These are phyloP conservation scores for Clitocybe nebularis DNA, from an alignment of 1,284 basidiomycete genomes.

Conservation along the genomic window DNA sequence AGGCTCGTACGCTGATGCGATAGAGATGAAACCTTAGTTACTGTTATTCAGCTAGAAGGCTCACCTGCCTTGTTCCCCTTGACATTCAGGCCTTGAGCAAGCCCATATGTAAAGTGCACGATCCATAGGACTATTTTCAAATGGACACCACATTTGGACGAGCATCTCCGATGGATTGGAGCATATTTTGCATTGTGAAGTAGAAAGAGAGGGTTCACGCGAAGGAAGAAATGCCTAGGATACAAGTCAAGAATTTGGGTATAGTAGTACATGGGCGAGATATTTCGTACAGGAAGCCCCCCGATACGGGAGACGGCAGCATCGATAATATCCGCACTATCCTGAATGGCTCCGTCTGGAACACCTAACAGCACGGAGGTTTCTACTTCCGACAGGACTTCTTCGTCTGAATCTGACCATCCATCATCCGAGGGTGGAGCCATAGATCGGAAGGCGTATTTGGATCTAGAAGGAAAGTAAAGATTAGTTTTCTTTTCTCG, in stretches of 20 bases:
- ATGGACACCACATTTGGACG: constrained; percentile 82
- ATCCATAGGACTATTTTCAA: constrained; percentile 78
- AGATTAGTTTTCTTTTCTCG: constrained; percentile 17
- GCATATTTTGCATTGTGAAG: constrained; percentile 67
- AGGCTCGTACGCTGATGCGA: constrained; percentile 63
- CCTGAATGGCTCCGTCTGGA: constrained; percentile 65
- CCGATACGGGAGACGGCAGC: constrained; percentile 81
- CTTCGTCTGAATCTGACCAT: constrained; percentile 78
- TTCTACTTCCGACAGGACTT: constrained; percentile 49
- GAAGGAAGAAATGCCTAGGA: constrained; percentile 54
- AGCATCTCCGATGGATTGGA: constrained; percentile 70
- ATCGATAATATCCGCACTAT: constrained; percentile 56
- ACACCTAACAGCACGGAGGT: constrained; percentile 73
- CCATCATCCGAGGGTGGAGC: constrained; percentile 42
- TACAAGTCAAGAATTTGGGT: constrained; percentile 29
- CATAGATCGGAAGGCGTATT: constrained; percentile 23
- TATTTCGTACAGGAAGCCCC: constrained; percentile 76
- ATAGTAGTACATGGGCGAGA: constrained; percentile 36
- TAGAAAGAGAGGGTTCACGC: constrained; percentile 49
- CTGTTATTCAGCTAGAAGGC: constrained; percentile 23
- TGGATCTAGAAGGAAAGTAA: constrained; percentile 18
- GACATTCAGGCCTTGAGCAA: constrained; percentile 64
- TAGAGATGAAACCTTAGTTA: not conserved
- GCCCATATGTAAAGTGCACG: constrained; percentile 80
- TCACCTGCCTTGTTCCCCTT: constrained; percentile 70